A percentile compares a stretch with the other conserved stretches of the same genome.
These are phyloP conservation scores for Gryganskiella cystojenkinii DNA, from an alignment of 192 early-diverging fungal species.

Conservation along the genomic window DNA sequence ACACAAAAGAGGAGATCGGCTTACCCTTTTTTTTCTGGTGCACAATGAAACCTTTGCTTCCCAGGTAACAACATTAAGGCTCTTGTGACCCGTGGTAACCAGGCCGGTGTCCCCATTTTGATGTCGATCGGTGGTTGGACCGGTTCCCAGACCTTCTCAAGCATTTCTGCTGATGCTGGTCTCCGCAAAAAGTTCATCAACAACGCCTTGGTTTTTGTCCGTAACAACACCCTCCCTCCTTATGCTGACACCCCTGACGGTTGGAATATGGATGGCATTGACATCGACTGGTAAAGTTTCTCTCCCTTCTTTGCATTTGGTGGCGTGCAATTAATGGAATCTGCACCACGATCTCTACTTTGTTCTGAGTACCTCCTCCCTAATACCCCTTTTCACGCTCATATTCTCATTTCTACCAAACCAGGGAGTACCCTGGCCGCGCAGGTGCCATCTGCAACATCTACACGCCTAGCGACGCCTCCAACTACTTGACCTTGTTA, in stretches of 20 bases:
- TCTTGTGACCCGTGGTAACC: slow-evolving; percentile 40
- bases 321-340: no score
- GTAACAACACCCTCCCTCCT: slow-evolving; percentile 35
- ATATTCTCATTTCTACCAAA: background rate
- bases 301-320: background rate
- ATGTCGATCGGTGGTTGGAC: slow-evolving; percentile 82
- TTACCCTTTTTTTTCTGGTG: no score
- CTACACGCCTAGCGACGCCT: slow-evolving; percentile 64
- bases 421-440: slow-evolving; percentile 74
- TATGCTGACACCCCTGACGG: slow-evolving; percentile 37
- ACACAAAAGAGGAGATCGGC: no score
- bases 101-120: slow-evolving; percentile 54
- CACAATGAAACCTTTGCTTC: no score
- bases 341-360: no score
- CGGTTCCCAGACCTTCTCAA: slow-evolving; percentile 72
- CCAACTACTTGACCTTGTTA: slow-evolving; percentile 70
- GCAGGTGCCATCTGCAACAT: slow-evolving; percentile 71
- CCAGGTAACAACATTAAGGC: slow-evolving; percentile 35
- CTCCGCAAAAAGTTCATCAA: slow-evolving; percentile 67
- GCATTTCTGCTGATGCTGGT: slow-evolving; percentile 59
- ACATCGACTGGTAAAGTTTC: slow-evolving; percentile 33
- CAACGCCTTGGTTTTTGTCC: slow-evolving; percentile 65
- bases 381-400: background rate
- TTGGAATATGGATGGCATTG: slow-evolving; percentile 51
- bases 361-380: no score